A percentile compares a stretch with the other conserved stretches of the same genome.
phyloP scores from a whole-genome alignment of 2,329 filamentous ascomycete species.

The Emmonsiellopsis sp. region DNA sequence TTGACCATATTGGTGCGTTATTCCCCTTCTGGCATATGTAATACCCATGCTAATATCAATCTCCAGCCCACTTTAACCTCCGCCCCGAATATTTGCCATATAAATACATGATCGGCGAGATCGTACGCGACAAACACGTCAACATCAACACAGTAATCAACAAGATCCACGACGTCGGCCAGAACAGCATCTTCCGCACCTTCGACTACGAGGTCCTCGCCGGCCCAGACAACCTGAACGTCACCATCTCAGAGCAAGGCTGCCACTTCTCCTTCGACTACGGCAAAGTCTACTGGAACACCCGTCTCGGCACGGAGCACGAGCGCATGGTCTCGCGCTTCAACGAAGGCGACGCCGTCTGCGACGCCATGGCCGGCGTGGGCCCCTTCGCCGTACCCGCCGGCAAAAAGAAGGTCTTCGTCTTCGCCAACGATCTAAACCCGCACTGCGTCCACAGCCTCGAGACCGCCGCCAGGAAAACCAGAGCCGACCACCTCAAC shows the following conservation, averaged over 20 bases:
- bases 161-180: slow-evolving; percentile 82
- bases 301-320: slow-evolving; percentile 81
- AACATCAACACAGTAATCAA: slow-evolving; percentile 83
- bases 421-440: slow-evolving; percentile 96
- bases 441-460: slow-evolving; percentile 74
- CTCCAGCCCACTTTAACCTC: slow-evolving; percentile 76
- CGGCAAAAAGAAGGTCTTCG: slow-evolving; percentile 80
- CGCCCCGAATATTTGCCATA: slow-evolving; percentile 74
- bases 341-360: slow-evolving; percentile 75
- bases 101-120: slow-evolving; percentile 73
- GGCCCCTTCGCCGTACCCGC: slow-evolving; percentile 91
- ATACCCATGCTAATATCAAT: neutral
- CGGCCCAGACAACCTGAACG: slow-evolving; percentile 72
- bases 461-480: slow-evolving; percentile 52
- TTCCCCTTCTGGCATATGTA: neutral
- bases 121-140: slow-evolving; percentile 83
- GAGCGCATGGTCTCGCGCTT: slow-evolving; percentile 68
- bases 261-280: slow-evolving; percentile 93
- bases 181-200: slow-evolving; percentile 76
- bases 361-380: slow-evolving; percentile 95
- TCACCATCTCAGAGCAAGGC: slow-evolving; percentile 69
- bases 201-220: slow-evolving; percentile 86
- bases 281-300: slow-evolving; percentile 97
- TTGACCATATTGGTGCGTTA: slow-evolving; percentile 69
- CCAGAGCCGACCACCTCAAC: slow-evolving; percentile 40